Base-by-base conservation (phyloP, 1,284 basidiomycete genomes). In the Sporisorium scitamineum region DNA sequence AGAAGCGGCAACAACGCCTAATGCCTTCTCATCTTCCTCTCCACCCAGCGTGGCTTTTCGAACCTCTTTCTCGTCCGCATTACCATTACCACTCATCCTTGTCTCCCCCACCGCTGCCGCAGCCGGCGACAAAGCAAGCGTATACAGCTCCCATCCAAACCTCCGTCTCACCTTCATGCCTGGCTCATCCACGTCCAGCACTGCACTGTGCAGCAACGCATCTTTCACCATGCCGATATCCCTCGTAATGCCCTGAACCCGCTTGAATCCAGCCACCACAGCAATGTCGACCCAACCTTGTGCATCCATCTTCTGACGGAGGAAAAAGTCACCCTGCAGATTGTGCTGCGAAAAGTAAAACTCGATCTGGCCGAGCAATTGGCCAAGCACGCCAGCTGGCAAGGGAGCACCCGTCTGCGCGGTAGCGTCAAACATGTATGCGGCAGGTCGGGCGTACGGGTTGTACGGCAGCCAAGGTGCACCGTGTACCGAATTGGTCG, bases 331-430 rank as follows among this genome's bases (percentile, higher is more conserved):
- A 8, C 73, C 76, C 22, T 73, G 56, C 22, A 85, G 52, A 45
- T 85, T 85, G 16, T 65, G 69, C 22, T 73, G 66, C 3, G 79
- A 81, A 58, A 85, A 84, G 59, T 85, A 85, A 50, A 83, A 85
- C 52, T 85, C 84, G 29, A 84, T 64, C 67, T 85, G 84, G 1
- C 24, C 22, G n/a, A 84, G 57, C 20, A 85, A 37, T 39, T 73
- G 78, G 0, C 70, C 71, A 16, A 61, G 27, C 10, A 70, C 48
- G 3, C 64, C 61, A 0, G 66, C n/a, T 18, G 78, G 62, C 8
- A 79, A 48, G 5, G 52, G 41, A 0, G 54, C 64, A 10, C 59
- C 63, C 5, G 54, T 64, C 32, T 70, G 61, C n/a, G 56, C 14
- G 8, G 63, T 66, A 14, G 54, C 27, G 18, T 62, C 61, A n/a